Evolutionary conservation across 805 yeast species (phyloP), one percentile per base, ranked within the genome.

Genomic region (Zygoascus biomembranicola): DNA sequence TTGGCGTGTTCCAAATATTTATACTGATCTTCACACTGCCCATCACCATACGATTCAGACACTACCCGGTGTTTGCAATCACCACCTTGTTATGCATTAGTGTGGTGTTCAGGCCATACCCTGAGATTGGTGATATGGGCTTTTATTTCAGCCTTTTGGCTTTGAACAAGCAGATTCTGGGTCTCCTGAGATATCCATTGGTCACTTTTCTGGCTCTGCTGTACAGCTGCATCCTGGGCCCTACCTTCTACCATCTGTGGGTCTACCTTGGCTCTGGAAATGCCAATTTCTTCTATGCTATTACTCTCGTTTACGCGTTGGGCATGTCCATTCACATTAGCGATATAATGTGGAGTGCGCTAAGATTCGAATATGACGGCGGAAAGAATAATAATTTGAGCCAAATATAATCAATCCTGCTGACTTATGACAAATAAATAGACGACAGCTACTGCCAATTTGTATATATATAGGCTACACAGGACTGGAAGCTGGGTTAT

Each of bases 231-330:
- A 73, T 87, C 1, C 74, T 94, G 48, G 81, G 94, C 5, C 97
- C 98, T 1, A 82, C 88, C 9, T 94, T 92, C 66, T 90, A 90
- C 71, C 89, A 89, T 67, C 78, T 94, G 55, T 94, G 99, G 99
- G 87, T 92, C 60, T 85, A 84, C 55, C 75, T 88, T 54, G 97
- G 97, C 13, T 88, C 94, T 32, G 99, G 99, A 28, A 94, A 94
- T 70, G 84, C 97, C 51, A 94, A 94, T 69, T 94, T 94, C 73
- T 94, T 90, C 72, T 94, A 92, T 72, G 97, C 98, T 41, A 86
- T 94, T 62, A 88, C 94, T 2, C 75, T 94, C 55, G 87, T 85
- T 2, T 85, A 89, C 68, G 83, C 87, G 0, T 72, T 82, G 8
- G 87, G 90, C 2, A 76, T 89, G 59, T 80, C 82, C 0, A 67